phyloP scores from a whole-genome alignment of 2,329 filamentous ascomycete species.

The Epichloe hybrida region DNA sequence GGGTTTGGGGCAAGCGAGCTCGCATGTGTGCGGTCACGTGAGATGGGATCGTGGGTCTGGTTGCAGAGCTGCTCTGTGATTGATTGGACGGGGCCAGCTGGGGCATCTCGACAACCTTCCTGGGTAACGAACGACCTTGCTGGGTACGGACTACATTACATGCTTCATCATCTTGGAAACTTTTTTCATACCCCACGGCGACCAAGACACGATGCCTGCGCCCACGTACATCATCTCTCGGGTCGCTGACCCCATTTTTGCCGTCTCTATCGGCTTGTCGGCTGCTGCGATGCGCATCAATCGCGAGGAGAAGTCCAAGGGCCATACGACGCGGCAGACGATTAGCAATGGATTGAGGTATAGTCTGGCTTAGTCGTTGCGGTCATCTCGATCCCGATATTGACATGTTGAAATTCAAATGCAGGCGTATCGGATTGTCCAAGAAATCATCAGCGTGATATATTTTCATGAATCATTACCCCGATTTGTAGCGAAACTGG shows the following conservation, averaged over 20 bases:
- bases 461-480: not conserved
- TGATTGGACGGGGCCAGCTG: not conserved
- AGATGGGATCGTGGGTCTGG: not conserved
- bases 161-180: too few species aligned
- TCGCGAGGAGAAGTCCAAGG: slow-evolving; percentile 46
- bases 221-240: slow-evolving; percentile 48
- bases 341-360: slow-evolving; percentile 32
- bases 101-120: too few species aligned
- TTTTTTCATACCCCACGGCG: not conserved
- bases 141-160: too few species aligned
- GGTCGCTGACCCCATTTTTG: slow-evolving; percentile 45
- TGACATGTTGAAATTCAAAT: not conserved
- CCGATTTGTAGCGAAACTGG: not conserved
- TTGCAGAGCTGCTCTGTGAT: not conserved
- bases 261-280: slow-evolving; percentile 39
- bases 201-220: slow-evolving; percentile 28
- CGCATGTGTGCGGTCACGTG: slow-evolving; percentile 24
- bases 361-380: slow-evolving; percentile 2
- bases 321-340: slow-evolving; percentile 36
- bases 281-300: slow-evolving; percentile 45
- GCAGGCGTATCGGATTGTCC: slow-evolving; percentile 19
- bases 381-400: not conserved
- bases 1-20: slow-evolving; percentile 27
- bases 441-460: slow-evolving; percentile 6
- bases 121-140: too few species aligned